Evolutionary conservation across 768 basidiomycete species (phyloP).

Genomic region (Xerocomellus amylosporus): DNA sequence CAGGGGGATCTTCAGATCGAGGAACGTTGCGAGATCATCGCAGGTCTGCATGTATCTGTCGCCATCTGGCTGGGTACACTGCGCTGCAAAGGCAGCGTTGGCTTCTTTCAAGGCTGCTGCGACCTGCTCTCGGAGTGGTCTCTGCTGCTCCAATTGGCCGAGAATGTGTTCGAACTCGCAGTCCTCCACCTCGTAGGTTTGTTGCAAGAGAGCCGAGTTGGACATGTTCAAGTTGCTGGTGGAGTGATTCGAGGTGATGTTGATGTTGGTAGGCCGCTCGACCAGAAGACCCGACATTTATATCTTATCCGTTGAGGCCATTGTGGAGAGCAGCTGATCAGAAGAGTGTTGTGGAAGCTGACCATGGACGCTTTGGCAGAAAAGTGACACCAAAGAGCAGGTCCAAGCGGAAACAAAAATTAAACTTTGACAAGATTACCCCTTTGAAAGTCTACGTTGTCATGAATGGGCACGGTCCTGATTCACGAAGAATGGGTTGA

Average conservation of each 20-base stretch:
- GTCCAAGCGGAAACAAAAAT: slow-evolving; percentile 13
- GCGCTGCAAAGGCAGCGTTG: slow-evolving; percentile 13
- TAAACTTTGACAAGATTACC: not conserved
- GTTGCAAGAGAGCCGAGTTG: not conserved
- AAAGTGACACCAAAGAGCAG: not conserved
- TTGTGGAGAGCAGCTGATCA: not conserved
- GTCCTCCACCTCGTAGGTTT: not conserved
- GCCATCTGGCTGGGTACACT: slow-evolving; percentile 14
- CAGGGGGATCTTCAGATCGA: slow-evolving; percentile 1
- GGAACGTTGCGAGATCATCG: slow-evolving; percentile 7
- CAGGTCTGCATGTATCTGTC: slow-evolving; percentile 8
- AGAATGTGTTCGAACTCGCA: slow-evolving; percentile 4
- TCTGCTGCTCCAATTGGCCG: not conserved
- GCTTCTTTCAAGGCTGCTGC: slow-evolving; percentile 5
- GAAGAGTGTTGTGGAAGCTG: not conserved
- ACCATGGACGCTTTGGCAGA: not conserved
- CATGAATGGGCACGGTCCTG: not conserved
- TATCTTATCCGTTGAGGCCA: not conserved
- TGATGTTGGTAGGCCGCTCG: not conserved
- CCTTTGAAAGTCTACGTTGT: not conserved
- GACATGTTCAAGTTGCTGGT: slow-evolving; percentile 14
- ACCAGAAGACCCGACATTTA: slow-evolving; percentile 6
- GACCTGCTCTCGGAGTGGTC: not conserved
- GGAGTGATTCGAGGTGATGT: not conserved
- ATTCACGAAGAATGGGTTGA: not conserved